A percentile compares a stretch with the other conserved stretches of the same genome.
Evolutionary conservation across 2,329 filamentous ascomycete genomes (phyloP).

Genomic region (Diplodia intermedia): DNA sequence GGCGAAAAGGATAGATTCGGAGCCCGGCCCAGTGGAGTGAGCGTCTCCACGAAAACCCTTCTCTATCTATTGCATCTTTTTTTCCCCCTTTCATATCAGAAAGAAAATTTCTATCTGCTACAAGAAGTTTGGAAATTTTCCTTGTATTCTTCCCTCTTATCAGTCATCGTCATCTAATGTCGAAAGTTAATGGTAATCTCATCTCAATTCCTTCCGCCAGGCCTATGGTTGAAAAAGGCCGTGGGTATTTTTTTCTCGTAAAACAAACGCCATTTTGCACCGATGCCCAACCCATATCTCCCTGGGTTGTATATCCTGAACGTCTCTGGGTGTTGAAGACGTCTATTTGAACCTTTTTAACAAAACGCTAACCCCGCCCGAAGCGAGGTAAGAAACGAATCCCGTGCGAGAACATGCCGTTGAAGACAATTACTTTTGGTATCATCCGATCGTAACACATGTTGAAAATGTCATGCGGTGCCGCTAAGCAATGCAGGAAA

Average conservation of each 20-base stretch:
- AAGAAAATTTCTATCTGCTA: not conserved
- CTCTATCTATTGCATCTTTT: conserved; percentile 12
- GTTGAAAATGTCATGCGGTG: conserved; percentile 54
- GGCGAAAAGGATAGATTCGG: conserved; percentile 6
- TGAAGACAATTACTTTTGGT: conserved; percentile 66
- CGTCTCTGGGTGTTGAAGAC: conserved; percentile 30
- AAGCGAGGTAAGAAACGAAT: conserved; percentile 24
- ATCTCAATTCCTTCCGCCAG: conserved; percentile 4
- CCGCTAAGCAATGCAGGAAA: conserved; percentile 37
- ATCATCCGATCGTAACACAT: conserved; percentile 67
- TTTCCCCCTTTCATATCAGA: not conserved
- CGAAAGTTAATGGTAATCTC: not conserved
- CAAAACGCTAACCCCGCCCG: conserved; percentile 21
- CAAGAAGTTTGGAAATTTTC: not conserved
- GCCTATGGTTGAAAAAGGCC: conserved; percentile 28
- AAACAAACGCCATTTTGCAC: conserved; percentile 26
- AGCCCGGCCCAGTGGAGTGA: conserved; percentile 10
- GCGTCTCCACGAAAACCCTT: conserved; percentile 15
- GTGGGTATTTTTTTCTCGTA: conserved; percentile 22
- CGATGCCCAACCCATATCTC: not conserved
- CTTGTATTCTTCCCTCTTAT: not conserved
- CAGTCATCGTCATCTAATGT: not conserved
- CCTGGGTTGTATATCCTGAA: conserved; percentile 2
- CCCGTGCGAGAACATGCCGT: conserved; percentile 57
- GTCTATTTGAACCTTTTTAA: conserved; percentile 14